Conservation (phyloP, 768 basidiomycete species). For the Austroboletus eburneus region DNA sequence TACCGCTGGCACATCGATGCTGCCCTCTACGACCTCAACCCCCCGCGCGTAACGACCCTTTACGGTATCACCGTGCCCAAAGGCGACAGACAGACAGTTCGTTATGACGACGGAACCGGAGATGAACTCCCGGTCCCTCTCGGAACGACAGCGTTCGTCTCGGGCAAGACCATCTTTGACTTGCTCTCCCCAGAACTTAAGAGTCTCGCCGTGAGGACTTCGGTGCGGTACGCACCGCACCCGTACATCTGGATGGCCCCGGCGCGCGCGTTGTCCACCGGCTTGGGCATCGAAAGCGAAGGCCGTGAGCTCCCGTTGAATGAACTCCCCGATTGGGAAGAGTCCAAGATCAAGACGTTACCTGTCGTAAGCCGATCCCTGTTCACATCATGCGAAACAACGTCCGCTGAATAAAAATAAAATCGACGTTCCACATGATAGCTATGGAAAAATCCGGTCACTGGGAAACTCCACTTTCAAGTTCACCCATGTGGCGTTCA, state of each 20-base stretch:
- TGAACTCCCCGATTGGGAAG: conserved; percentile 81
- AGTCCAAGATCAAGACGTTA: conserved; percentile 65
- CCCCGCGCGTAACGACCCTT: conserved; percentile 82
- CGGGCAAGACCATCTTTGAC: conserved; percentile 81
- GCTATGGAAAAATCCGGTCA: conserved; percentile 92
- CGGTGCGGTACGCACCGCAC: conserved; percentile 78
- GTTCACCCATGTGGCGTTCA: conserved; percentile 79
- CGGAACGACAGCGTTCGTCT: conserved; percentile 82
- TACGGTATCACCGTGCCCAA: conserved; percentile 72
- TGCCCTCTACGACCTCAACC: conserved; percentile 70
- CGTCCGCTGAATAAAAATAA: neutral
- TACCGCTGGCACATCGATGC: conserved; percentile 95
- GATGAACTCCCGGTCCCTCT: conserved; percentile 80
- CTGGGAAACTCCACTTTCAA: conserved; percentile 78
- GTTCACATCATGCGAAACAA: neutral
- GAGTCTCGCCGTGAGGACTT: conserved; percentile 73
- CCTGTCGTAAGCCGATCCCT: conserved; percentile 47
- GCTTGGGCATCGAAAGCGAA: conserved; percentile 78
- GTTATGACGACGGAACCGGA: conserved; percentile 86
- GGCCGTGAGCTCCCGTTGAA: conserved; percentile 61
- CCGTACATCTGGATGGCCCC: conserved; percentile 91
- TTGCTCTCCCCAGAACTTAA: conserved; percentile 67
- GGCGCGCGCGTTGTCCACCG: conserved; percentile 68
- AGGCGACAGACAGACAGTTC: conserved; percentile 57
- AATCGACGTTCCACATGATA: conserved; percentile 21